Percentiles rank a stretch among this genome's conserved stretches.
Conservation (phyloP, 2,329 filamentous ascomycete species). For the Chaetothyriales sp. region DNA sequence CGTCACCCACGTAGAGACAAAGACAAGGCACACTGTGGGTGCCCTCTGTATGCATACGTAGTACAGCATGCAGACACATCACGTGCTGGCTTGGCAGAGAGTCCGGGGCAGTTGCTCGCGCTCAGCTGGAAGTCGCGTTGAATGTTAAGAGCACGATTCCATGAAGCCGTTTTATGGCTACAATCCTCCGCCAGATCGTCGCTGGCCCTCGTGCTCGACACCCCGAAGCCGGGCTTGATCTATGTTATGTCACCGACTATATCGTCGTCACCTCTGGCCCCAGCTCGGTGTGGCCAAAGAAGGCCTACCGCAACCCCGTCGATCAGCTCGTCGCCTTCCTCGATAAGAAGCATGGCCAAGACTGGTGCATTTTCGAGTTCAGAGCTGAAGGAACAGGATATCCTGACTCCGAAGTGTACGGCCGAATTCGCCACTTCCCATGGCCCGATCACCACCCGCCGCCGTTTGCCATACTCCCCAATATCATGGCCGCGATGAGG, state of each 20-base stretch:
- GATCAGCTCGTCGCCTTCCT: constrained; percentile 78
- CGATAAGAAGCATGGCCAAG: constrained; percentile 63
- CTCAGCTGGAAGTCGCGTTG: too few relatives aligned
- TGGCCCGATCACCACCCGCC: constrained; percentile 97
- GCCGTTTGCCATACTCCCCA: constrained; percentile 74
- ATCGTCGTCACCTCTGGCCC: constrained; percentile 73
- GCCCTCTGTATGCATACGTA: too few relatives aligned
- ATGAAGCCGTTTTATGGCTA: constrained; percentile 38
- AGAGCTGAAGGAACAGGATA: constrained; percentile 93
- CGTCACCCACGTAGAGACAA: too few relatives aligned
- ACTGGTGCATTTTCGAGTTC: constrained; percentile 98
- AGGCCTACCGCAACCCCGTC: constrained; percentile 86
- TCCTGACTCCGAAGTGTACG: constrained; percentile 76
- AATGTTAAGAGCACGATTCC: neutral
- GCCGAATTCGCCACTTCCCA: constrained; percentile 76
- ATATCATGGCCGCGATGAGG: constrained; percentile 84
- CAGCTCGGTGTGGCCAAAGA: constrained; percentile 74
- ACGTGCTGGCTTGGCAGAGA: too few relatives aligned
- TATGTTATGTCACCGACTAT: constrained; percentile 87
- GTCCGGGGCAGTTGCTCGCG: too few relatives aligned
- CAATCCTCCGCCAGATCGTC: constrained; percentile 77
- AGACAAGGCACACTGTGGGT: too few relatives aligned
- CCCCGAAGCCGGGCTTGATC: constrained; percentile 74
- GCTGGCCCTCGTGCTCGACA: constrained; percentile 74
- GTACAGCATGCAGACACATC: too few relatives aligned